Evolutionary conservation across 106 monocot genomes (phyloP).

Genomic region (Dendrobium chrysotoxum): DNA sequence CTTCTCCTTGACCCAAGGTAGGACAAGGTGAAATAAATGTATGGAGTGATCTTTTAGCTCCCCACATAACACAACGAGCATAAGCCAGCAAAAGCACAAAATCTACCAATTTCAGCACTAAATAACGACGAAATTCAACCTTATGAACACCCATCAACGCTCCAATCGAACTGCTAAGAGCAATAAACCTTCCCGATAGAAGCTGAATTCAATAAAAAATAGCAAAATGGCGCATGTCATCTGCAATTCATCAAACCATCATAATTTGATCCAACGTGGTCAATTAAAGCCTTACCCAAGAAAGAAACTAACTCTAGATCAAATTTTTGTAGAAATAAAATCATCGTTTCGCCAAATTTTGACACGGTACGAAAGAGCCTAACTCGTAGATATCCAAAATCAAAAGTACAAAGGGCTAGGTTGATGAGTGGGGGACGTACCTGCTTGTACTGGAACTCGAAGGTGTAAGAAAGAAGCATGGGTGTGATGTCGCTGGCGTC

Average conservation of each 20-base stretch:
- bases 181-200: not conserved
- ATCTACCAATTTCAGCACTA: not conserved
- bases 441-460: slow-evolving; percentile 95
- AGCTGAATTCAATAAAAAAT: not conserved
- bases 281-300: not conserved
- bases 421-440: slow-evolving; percentile 11
- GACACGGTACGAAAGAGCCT: not conserved
- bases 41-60: not conserved
- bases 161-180: not conserved
- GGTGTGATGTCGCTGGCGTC: slow-evolving; percentile 87
- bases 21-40: not conserved
- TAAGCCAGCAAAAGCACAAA: not conserved
- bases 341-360: not conserved
- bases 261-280: not conserved
- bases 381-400: not conserved
- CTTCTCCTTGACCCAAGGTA: not conserved
- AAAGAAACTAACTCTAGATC: not conserved
- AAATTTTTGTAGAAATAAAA: no score
- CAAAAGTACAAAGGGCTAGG: not conserved
- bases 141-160: not conserved
- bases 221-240: not conserved
- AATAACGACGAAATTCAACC: not conserved
- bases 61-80: not conserved
- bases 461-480: slow-evolving; percentile 81
- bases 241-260: not conserved